phyloP scores from a whole-genome alignment of 2,329 filamentous ascomycete species.

The Graphilbum sp. region DNA sequence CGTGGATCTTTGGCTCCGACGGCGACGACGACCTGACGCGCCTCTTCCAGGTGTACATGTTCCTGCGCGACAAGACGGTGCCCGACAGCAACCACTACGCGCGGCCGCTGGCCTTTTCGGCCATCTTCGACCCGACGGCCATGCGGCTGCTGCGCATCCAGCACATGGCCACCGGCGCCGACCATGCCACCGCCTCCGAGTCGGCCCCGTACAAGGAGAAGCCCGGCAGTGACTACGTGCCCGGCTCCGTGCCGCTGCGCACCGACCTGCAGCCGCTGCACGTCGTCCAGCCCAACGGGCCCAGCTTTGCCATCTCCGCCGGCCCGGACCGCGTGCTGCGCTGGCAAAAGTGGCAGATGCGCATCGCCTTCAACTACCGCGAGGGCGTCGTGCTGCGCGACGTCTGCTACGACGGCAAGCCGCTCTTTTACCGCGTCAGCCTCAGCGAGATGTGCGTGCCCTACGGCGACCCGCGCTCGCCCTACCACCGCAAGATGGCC shows the following conservation, averaged over 20 bases:
- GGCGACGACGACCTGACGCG: slow-evolving; percentile 2
- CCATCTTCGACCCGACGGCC: slow-evolving; percentile 35
- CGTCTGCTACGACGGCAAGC: slow-evolving; percentile 53
- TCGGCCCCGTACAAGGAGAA: slow-evolving; percentile 16
- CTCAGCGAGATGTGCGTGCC: slow-evolving; percentile 51
- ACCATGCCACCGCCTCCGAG: slow-evolving; percentile 33
- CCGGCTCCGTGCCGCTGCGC: slow-evolving; percentile 17
- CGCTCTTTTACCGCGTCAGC: slow-evolving; percentile 48
- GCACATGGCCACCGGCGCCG: slow-evolving; percentile 24
- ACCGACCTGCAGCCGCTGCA: slow-evolving; percentile 37
- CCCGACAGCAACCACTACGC: slow-evolving; percentile 42
- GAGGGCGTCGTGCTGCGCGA: slow-evolving; percentile 84
- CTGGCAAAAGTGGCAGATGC: slow-evolving; percentile 60
- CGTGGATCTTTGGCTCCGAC: slow-evolving; percentile 46
- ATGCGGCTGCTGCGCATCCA: slow-evolving; percentile 24
- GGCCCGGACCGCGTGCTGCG: slow-evolving; percentile 20
- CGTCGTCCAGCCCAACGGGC: slow-evolving; percentile 6
- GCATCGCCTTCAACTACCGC: slow-evolving; percentile 87
- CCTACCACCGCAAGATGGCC: slow-evolving; percentile 53
- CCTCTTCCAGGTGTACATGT: slow-evolving; percentile 45
- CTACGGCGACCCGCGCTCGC: slow-evolving; percentile 48
- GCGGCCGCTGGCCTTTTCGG: slow-evolving; percentile 34
- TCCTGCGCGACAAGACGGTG: slow-evolving; percentile 46
- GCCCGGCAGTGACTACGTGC: slow-evolving; percentile 17
- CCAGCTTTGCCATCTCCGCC: slow-evolving; percentile 27